Conservation (phyloP, 2,329 filamentous ascomycete genomes). For the Verticillium zaregamsianum region DNA sequence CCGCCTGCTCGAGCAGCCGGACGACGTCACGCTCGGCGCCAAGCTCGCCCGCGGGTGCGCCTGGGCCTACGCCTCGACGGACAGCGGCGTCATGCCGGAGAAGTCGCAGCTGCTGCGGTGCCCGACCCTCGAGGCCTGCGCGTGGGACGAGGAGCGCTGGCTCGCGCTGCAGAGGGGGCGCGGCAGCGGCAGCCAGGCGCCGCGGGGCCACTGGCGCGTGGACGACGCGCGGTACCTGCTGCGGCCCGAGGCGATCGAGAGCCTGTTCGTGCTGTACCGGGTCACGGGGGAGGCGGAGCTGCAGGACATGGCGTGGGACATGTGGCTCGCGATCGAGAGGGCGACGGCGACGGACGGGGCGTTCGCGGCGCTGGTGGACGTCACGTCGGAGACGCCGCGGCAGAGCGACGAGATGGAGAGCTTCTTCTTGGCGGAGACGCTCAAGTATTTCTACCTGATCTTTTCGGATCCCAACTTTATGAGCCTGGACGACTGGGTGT, state of each 20-base stretch:
- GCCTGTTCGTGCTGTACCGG: constrained; percentile 49
- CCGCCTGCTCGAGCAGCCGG: constrained; percentile 33
- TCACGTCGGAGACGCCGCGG: constrained; percentile 32
- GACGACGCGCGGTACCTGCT: constrained; percentile 46
- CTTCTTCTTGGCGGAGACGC: constrained; percentile 69
- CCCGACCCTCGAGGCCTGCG: constrained; percentile 6
- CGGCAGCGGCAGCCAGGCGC: constrained; percentile 18
- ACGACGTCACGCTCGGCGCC: constrained; percentile 37
- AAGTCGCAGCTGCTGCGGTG: constrained; percentile 39
- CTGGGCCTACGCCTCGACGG: constrained; percentile 44
- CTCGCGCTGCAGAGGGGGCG: background rate
- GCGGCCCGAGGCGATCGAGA: constrained; percentile 48
- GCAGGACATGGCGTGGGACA: constrained; percentile 48
- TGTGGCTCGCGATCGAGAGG: constrained; percentile 43
- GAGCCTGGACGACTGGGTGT: constrained; percentile 64
- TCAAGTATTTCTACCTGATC: constrained; percentile 72
- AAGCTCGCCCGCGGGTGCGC: constrained; percentile 47
- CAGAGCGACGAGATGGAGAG: constrained; percentile 38
- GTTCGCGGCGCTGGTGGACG: constrained; percentile 43
- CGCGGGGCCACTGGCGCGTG: constrained; percentile 57
- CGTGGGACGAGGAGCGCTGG: background rate
- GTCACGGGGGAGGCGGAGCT: constrained; percentile 43
- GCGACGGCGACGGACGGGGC: constrained; percentile 42
- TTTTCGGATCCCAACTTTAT: constrained; percentile 62
- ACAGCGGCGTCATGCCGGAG: constrained; percentile 50